A percentile compares a stretch with the other conserved stretches of the same genome.
These are phyloP conservation scores for Fusarium mangiferae DNA, from an alignment of 2,329 filamentous ascomycete genomes.

Conservation along the genomic window DNA sequence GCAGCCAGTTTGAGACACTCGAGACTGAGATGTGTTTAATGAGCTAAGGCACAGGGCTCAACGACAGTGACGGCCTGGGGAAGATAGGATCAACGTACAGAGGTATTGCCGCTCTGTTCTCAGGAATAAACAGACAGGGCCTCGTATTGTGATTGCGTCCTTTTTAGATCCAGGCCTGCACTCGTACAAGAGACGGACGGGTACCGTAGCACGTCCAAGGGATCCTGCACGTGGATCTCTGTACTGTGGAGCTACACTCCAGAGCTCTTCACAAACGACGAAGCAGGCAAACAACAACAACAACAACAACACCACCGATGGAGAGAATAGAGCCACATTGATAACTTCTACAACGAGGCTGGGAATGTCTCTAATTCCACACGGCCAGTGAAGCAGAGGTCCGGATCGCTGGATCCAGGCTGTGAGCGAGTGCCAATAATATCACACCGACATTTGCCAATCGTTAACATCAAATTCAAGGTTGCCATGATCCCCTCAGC, in stretches of 20 bases:
- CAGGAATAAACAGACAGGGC: background rate
- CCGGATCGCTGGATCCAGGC: conserved; percentile 30
- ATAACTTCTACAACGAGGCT: conserved; percentile 28
- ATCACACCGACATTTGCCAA: conserved; percentile 44
- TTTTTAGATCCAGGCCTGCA: background rate
- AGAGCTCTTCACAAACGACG: background rate
- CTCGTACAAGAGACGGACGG: conserved; percentile 1
- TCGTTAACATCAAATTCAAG: conserved; percentile 28
- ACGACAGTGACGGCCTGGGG: conserved; percentile 7
- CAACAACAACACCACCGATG: background rate
- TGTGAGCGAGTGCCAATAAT: conserved; percentile 23
- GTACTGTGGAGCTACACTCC: conserved; percentile 12
- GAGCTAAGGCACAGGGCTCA: conserved; percentile 13
- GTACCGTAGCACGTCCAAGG: conserved; percentile 14
- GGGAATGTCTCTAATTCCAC: conserved; percentile 24
- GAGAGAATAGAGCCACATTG: background rate
- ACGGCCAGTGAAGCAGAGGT: conserved; percentile 20
- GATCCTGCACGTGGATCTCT: conserved; percentile 24
- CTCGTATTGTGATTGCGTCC: background rate
- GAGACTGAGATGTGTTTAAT: background rate
- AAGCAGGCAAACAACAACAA: background rate
- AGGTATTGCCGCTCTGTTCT: background rate
- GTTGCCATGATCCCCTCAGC: background rate
- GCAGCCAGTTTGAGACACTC: conserved; percentile 27
- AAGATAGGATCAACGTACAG: conserved; percentile 1